Evolutionary conservation across 495 filamentous ascomycete species (phyloP), one percentile per base, ranked within the genome.

Genomic region (Hypoxylon perforatum): DNA sequence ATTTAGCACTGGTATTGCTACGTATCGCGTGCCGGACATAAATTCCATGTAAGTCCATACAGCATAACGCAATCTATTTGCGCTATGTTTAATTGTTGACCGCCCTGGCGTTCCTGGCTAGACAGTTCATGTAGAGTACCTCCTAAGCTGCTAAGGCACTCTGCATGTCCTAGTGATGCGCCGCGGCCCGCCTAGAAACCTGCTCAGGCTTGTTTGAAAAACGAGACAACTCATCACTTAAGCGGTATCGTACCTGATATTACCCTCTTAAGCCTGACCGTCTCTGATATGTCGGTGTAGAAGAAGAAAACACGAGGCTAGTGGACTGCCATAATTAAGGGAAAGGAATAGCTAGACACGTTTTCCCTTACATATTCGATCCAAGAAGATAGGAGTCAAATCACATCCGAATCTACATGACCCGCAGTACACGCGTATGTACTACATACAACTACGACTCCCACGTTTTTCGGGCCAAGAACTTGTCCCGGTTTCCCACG

Each of bases 151-250:
- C 3, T 28, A 28, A 28, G 25, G 25, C 7, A 28, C 25, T 21
- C 55, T 44, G 47, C 39, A 54, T 57, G 18, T 49, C 11, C 56
- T 61, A 66, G 45, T 38, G 30, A 63, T 58, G 57, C 65, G 57
- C 18, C 33, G 35, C 52, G 58, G 57, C 58, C 58, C 65, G 58
- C 65, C 17, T 15, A 45, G 63, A 61, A 67, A 67, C 57, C 63
- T 61, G 57, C 22, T 61, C 15, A 19, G 23, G 1, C 56, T 19
- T 48, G 22, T 19, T 57, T 51, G 45, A 19, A 7, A 23, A 47
- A 41, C 54, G 15, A 53, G 57, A 56, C 56, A 55, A 19, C 50
- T 50, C 60, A 63, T 63, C 50, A 55, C 21, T 49, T 21, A 22
- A 28, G 33, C 10, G 10, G 19, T 47, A 25, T 49, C 33, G 47